Percentiles rank a stretch among this genome's conserved stretches.
phyloP scores from a whole-genome alignment of 192 early-diverging fungal species.

The Backusella westeae region DNA sequence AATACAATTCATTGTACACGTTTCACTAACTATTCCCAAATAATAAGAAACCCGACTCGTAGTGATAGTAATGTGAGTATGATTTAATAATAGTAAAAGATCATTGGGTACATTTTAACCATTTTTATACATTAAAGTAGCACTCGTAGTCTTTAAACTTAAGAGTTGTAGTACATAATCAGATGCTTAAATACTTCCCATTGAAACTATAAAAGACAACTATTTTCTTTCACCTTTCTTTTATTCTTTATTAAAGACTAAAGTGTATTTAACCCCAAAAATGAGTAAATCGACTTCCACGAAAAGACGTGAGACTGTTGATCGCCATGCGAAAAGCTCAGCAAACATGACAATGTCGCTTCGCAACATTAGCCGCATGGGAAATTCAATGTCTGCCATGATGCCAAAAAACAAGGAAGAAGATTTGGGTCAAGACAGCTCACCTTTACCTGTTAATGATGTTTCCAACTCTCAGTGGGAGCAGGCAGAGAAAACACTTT shows the following conservation, averaged over 20 bases:
- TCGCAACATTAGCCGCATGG: slow-evolving; percentile 6
- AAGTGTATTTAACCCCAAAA: not conserved
- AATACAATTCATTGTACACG: too few relatives aligned
- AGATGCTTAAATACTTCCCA: slow-evolving; percentile 8
- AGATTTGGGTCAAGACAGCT: not conserved
- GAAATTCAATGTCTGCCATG: slow-evolving; percentile 6
- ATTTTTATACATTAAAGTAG: not conserved
- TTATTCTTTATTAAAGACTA: not conserved
- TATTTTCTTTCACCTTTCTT: not conserved
- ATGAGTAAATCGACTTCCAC: not conserved
- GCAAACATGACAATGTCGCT: not conserved
- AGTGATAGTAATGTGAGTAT: too few relatives aligned
- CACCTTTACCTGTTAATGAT: not conserved
- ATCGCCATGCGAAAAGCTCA: not conserved
- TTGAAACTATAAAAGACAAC: not conserved
- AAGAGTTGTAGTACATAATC: not conserved
- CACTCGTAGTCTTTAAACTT: not conserved
- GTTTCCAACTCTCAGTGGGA: not conserved
- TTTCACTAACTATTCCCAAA: too few relatives aligned
- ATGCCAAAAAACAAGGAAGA: not conserved
- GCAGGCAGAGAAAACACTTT: slow-evolving; percentile 28
- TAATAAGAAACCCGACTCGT: too few relatives aligned
- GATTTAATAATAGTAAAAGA: not conserved
- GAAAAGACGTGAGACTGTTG: not conserved
- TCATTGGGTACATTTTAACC: not conserved